Base-by-base conservation (phyloP, 2,329 filamentous ascomycete species). In the Stachybotrys chlorohalonatus region DNA sequence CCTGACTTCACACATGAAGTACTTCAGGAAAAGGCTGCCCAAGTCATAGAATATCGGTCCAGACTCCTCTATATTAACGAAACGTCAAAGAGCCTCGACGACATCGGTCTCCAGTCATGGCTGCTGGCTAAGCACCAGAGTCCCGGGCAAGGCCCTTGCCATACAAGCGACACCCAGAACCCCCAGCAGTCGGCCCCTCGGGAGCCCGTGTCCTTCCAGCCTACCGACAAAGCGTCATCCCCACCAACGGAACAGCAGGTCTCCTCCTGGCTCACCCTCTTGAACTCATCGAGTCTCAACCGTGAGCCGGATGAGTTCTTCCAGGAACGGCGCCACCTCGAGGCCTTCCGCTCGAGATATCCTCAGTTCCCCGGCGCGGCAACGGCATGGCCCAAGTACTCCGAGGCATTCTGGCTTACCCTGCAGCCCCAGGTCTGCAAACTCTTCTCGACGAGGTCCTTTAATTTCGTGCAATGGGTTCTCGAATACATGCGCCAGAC, bases 381-480 rank as follows among this genome's bases (percentile, higher is more conserved):
- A 6, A 54, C 49, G 0, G 51, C 52, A 4, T 71, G 70, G 65
- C 64, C 63, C 6, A 30, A 54, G 1, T 58, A 66, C 31, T 65
- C 62, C 4, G 59, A 63, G 9, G 52, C 53, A 2, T 59, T 66
- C 54, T 70, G 70, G 70, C 32, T 57, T 9, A 59, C 60, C 6
- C 54, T 70, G 3, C 42, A 58, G 39, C 49, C 60, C 1, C 58
- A 65, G 13, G 59, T 71, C 11, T 59, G 58, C 9, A 52, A 57
- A 7, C 61, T 73, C 5, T 72, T 73, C 2, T 49, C 55, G 0
- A 54, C 61, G 0, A 63, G 57, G 24, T 59, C 63, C 1, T 65
- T 60, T 50, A 68, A 64, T 55, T 70, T 72, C 36, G 63, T 67
- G 9, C 69, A 72, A 17, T 73, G 71, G 70, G 60, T 62, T 3